Conservation (phyloP, 1,139 yeast genomes). For the Geotrichum citri-aurantii region DNA sequence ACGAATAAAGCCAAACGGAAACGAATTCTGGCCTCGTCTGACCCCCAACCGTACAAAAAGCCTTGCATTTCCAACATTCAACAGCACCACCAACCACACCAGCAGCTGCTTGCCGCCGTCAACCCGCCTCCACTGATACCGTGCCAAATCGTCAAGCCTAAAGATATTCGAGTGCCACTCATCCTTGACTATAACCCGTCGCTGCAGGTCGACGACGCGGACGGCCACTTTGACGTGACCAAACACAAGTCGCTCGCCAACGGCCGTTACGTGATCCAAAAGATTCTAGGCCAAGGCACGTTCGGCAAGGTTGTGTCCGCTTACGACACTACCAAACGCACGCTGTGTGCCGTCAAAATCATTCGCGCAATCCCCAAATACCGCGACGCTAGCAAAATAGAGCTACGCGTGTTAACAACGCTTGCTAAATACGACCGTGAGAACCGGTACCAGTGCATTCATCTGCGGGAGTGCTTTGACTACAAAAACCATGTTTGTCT, state of each 20-base stretch:
- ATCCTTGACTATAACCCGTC: conserved; percentile 22
- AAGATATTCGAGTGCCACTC: conserved; percentile 4
- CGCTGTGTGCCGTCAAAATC: conserved; percentile 83
- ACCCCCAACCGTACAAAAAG: conserved; percentile 21
- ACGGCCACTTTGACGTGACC: conserved; percentile 15
- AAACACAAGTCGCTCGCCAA: conserved; percentile 32
- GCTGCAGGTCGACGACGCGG: conserved; percentile 25
- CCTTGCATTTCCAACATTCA: not conserved
- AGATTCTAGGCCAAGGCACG: conserved; percentile 83
- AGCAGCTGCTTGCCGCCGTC: not conserved
- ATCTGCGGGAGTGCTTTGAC: conserved; percentile 84
- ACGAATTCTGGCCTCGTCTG: conserved; percentile 16
- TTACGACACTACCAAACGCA: conserved; percentile 44
- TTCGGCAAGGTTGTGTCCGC: conserved; percentile 83
- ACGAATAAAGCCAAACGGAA: not conserved
- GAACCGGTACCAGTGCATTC: conserved; percentile 55
- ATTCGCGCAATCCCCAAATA: conserved; percentile 49
- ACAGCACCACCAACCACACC: not conserved
- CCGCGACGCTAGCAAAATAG: conserved; percentile 42
- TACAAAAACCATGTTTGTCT: conserved; percentile 90
- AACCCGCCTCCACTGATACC: not conserved
- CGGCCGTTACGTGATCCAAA: conserved; percentile 42
- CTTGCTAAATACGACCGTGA: conserved; percentile 64
- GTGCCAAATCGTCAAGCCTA: conserved; percentile 15
- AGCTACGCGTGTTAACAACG: conserved; percentile 67